Base-by-base conservation (phyloP, 345 rosid species). In the Rhodamnia argentea region DNA sequence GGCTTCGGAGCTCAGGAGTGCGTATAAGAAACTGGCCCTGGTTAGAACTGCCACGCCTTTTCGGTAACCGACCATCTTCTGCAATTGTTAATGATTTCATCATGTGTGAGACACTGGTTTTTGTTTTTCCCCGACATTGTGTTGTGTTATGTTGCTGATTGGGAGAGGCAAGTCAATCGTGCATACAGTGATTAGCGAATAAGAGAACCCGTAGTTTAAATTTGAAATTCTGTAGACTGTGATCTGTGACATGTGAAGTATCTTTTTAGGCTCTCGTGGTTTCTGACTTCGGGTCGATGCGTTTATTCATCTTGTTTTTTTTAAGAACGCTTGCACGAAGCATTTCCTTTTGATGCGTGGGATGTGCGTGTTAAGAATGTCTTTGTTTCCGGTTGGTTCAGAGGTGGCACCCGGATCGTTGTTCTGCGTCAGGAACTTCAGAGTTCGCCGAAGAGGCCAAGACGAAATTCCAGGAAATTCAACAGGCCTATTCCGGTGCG, bases 361-460 rank as follows among this genome's bases (percentile, higher is more conserved):
- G 24, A 70, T 37, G 47, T 70, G 47, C 47, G 47, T 37, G 81
- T 42, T 70, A 18, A 70, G 81, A 37, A 18, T 70, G 81, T 70
- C 47, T 55, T 18, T 20, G 47, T 70, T 70, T 70, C 47, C 84
- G 81, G 42, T 70, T 70, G 47, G 47, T 70, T 81, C 76, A 97
- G 99, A 95, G 93, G 92, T 97, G 99, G 98, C 99, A 97, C 86
- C 99, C 99, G 78, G 99, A 97, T 95, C 98, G 99, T n/a, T 97
- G 97, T 87, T 92, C 96, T 10, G 93, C 94, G 5, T 88, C 92
- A 24, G 95, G 93, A 52, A 93, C 88, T 88, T 87, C 90, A 26
- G 92, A 90, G 89, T 92, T 90, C 14, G 91, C 91, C 15, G 98
- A 96, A 87, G 98, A 97, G 90, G 90, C 99, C 13, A 96, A 97